These are phyloP conservation scores for Lentinula aciculospora DNA, from an alignment of 768 basidiomycete species.

Conservation along the genomic window DNA sequence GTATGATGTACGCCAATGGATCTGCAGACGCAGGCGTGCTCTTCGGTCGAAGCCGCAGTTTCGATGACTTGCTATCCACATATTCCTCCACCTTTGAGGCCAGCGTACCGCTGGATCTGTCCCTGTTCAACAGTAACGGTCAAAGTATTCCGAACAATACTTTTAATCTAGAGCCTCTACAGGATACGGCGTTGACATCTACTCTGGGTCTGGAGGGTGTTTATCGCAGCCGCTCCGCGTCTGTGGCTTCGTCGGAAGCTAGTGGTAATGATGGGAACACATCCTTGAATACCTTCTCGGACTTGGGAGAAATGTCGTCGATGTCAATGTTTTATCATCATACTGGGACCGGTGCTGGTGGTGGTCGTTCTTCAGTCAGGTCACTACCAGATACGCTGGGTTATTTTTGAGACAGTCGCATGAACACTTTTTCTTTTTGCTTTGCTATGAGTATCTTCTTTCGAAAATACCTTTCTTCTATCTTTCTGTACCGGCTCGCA, in stretches of 20 bases:
- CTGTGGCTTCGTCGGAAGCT: neutral
- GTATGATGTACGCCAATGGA: neutral
- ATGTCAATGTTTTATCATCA: conserved; percentile 6
- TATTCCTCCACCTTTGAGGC: neutral
- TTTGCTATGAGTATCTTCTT: neutral
- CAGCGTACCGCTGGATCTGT: neutral
- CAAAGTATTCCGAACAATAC: neutral
- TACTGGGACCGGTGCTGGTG: neutral
- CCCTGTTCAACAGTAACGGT: neutral
- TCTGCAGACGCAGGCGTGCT: neutral
- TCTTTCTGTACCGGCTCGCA: neutral
- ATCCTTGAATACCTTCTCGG: neutral
- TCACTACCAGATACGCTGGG: conserved; percentile 5
- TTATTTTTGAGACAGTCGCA: neutral
- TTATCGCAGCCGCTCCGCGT: neutral
- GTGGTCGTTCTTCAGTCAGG: conserved; percentile 2
- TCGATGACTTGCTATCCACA: neutral
- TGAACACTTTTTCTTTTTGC: neutral
- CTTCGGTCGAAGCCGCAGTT: neutral
- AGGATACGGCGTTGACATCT: neutral
- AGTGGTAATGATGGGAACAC: neutral
- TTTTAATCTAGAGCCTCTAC: neutral
- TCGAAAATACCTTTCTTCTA: neutral
- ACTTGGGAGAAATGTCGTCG: conserved; percentile 3
- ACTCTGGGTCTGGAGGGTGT: neutral